A percentile compares a stretch with the other conserved stretches of the same genome.
phyloP scores from a whole-genome alignment of 371 early-diverging fungal species.

The Massospora cicadina region DNA sequence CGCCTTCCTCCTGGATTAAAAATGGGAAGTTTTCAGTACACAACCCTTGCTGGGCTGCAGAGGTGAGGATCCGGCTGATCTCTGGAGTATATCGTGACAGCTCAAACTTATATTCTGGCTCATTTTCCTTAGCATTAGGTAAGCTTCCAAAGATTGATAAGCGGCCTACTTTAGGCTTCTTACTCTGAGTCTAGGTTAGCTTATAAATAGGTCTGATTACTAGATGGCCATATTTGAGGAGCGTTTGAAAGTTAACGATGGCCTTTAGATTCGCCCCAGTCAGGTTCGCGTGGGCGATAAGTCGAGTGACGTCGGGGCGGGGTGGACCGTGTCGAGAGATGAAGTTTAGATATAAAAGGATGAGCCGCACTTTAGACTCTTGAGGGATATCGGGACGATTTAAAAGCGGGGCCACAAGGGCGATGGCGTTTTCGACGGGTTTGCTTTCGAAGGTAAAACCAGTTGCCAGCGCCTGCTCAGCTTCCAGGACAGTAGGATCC shows the following conservation, averaged over 20 bases:
- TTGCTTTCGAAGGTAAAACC: conserved; percentile 75
- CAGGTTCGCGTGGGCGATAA: conserved; percentile 56
- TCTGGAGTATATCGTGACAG: background rate
- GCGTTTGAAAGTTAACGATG: conserved; percentile 39
- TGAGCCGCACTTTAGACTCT: background rate
- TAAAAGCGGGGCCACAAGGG: conserved; percentile 64
- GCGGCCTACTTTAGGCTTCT: background rate
- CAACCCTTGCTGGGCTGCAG: background rate
- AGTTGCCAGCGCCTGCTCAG: conserved; percentile 58
- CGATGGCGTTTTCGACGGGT: conserved; percentile 45
- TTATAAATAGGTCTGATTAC: background rate
- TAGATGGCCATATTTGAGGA: background rate
- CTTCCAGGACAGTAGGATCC: conserved; percentile 38
- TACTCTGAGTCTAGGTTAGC: background rate
- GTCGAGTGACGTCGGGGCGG: conserved; percentile 27
- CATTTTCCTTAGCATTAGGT: background rate
- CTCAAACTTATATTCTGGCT: background rate
- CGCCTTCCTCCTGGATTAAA: no score
- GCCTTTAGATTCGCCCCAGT: conserved; percentile 51
- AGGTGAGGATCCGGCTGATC: background rate
- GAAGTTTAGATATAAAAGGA: background rate
- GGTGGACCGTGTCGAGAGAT: background rate
- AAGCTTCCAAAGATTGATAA: no score
- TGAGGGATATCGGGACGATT: conserved; percentile 45
- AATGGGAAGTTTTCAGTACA: background rate